Evolutionary conservation across 768 basidiomycete genomes (phyloP), one percentile per base, ranked within the genome.

Genomic region (Leccinellum albellum): DNA sequence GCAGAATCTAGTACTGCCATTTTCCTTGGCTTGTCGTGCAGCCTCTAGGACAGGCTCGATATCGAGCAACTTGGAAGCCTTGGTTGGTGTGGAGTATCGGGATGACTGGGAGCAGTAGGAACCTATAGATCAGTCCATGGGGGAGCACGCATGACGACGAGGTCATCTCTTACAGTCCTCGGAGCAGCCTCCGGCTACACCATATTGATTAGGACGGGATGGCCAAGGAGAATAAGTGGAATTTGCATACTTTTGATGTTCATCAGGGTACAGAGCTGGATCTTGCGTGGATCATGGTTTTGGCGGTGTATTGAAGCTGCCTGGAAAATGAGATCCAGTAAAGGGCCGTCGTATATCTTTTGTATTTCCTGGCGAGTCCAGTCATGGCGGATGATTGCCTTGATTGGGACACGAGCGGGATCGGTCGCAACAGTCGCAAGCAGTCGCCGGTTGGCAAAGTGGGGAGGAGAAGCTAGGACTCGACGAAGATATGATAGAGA

Each of bases 31-130:
- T 68, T 89, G 88, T 13, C 91, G 83, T 21, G 96, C 96, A 28
- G 94, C 96, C 65, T 89, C 88, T 9, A 99, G 76, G 15, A 98
- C 96, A 17, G 95, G 94, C 65, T 93, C 94, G 50, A 98, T 76
- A 48, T 95, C 89, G 13, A 97, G 80, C 45, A 98, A 76, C 54
- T 85, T 84, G 15, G 91, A 91, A 28, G 96, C 96, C 70, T 86
- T 88, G 44, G 95, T 98, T 9, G 89, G 77, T 2, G 94, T 95
- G 23, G 87, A 80, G 76, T 98, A 91, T 54, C 88, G 84, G n/a
- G 93, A 92, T 2, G 95, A 97, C 72, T 98, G 96, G 23, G 96
- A 97, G 74, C 96, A 98, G 75, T 98, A 98, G 51, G 93, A 94
- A 77, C 91, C 91, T 94, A 63, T 44, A 31, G 32, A 42, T 53